Percentiles rank a stretch among this genome's conserved stretches.
Conservation (phyloP, 805 yeast species). For the Kuraishia ogatae region DNA sequence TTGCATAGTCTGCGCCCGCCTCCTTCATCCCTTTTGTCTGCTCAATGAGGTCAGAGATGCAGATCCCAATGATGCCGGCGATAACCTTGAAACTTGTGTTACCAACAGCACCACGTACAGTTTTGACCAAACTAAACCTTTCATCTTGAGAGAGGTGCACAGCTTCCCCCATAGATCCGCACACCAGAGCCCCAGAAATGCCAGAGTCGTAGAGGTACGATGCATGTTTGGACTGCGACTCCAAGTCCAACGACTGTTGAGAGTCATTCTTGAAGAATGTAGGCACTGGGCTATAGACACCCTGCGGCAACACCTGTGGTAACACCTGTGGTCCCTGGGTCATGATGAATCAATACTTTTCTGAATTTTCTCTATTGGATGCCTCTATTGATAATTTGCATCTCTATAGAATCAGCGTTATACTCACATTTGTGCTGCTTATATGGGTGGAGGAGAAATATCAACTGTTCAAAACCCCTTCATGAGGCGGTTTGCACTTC, state of each 20-base stretch:
- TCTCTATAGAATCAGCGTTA: too few species aligned
- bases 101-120: constrained; percentile 25
- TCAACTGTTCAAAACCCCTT: not conserved
- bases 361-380: too few species aligned
- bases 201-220: constrained; percentile 30
- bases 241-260: constrained; percentile 27
- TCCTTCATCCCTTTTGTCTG: constrained; percentile 21
- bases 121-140: constrained; percentile 22
- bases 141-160: constrained; percentile 36
- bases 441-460: not conserved
- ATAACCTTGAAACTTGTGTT: constrained; percentile 23
- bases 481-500: not conserved
- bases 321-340: not conserved
- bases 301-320: too few species aligned
- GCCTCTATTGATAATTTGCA: too few species aligned
- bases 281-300: constrained; percentile 43
- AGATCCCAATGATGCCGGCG: constrained; percentile 37
- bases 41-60: constrained; percentile 30
- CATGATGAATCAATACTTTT: not conserved
- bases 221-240: constrained; percentile 35
- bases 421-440: not conserved
- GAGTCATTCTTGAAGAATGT: constrained; percentile 37
- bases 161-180: constrained; percentile 46
- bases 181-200: constrained; percentile 33
- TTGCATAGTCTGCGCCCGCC: constrained; percentile 26